These are phyloP conservation scores for Cucurbita maxima DNA, from an alignment of 306 rosid genomes.

Conservation along the genomic window DNA sequence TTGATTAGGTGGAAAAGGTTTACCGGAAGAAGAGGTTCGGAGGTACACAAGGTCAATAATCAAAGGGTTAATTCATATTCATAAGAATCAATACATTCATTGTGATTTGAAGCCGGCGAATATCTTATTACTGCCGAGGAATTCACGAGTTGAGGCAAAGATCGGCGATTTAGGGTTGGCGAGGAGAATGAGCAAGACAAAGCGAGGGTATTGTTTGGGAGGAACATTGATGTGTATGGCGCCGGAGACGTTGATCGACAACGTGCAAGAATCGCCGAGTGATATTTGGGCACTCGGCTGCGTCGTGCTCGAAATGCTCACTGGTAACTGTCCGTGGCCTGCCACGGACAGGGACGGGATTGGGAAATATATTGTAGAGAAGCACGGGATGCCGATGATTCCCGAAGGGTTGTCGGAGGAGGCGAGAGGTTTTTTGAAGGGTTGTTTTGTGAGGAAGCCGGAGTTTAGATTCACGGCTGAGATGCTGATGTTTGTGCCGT, in stretches of 20 bases:
- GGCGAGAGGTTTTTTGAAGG: constrained; percentile 13
- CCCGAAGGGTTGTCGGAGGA: not conserved
- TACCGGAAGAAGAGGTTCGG: constrained; percentile 11
- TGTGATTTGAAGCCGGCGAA: constrained; percentile 24
- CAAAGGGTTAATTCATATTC: constrained; percentile 15
- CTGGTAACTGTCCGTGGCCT: constrained; percentile 4
- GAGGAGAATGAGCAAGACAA: constrained; percentile 2
- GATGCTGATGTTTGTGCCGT: constrained; percentile 11
- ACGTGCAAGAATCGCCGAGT: constrained; percentile 2
- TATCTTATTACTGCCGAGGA: constrained; percentile 4
- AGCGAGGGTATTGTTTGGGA: constrained; percentile 4
- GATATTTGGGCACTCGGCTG: constrained; percentile 27
- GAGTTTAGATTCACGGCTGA: constrained; percentile 17
- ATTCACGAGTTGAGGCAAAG: constrained; percentile 7
- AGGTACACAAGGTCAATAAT: constrained; percentile 10
- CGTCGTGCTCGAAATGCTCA: constrained; percentile 17
- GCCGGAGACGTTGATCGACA: constrained; percentile 10
- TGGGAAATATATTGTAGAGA: not conserved
- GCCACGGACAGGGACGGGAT: not conserved
- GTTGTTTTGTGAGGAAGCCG: constrained; percentile 9
- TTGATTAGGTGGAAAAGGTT: not conserved
- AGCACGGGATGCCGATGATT: not conserved
- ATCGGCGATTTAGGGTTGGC: constrained; percentile 20
- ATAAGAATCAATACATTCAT: constrained; percentile 6
- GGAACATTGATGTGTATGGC: constrained; percentile 19